These are phyloP conservation scores for Daldinia eschscholtzii DNA, from an alignment of 2,329 filamentous ascomycete species.

Conservation along the genomic window DNA sequence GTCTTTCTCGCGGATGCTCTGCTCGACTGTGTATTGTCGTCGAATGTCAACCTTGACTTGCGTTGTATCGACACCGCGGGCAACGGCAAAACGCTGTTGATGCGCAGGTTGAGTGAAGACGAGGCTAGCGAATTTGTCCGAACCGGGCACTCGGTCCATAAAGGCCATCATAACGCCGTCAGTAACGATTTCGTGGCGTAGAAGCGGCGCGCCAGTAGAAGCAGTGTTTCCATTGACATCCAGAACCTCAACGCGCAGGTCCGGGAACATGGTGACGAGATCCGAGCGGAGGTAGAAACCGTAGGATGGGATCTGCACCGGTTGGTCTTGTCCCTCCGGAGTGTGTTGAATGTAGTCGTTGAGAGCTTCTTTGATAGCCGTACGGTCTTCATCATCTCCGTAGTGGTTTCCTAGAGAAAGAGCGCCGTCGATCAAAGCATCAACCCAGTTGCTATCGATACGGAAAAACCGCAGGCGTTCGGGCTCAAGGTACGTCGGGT, in stretches of 20 bases:
- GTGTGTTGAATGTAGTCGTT: constrained; percentile 23
- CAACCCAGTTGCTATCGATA: constrained; percentile 59
- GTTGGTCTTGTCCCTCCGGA: constrained; percentile 27
- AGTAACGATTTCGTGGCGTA: constrained; percentile 52
- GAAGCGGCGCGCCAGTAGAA: constrained; percentile 45
- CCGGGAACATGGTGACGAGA: constrained; percentile 55
- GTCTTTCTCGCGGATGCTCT: constrained; percentile 1
- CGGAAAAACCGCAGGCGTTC: constrained; percentile 61
- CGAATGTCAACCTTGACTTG: constrained; percentile 42
- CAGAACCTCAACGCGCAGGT: constrained; percentile 50
- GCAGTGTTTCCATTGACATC: constrained; percentile 30
- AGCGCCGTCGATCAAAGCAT: constrained; percentile 60
- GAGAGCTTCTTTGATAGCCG: constrained; percentile 51
- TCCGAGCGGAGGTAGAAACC: constrained; percentile 57
- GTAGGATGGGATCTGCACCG: constrained; percentile 54
- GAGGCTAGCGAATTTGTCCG: constrained; percentile 48
- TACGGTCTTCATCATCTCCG: constrained; percentile 49
- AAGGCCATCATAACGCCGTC: constrained; percentile 53
- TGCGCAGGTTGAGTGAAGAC: constrained; percentile 55
- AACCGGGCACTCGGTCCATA: constrained; percentile 49
- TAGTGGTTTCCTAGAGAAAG: constrained; percentile 58
- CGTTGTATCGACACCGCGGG: constrained; percentile 30
- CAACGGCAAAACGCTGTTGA: constrained; percentile 54
- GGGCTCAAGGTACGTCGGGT: constrained; percentile 52
- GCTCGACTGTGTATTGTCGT: constrained; percentile 47